Conservation (phyloP, 2,329 filamentous ascomycete species). For the Exophiala alcalophila region DNA sequence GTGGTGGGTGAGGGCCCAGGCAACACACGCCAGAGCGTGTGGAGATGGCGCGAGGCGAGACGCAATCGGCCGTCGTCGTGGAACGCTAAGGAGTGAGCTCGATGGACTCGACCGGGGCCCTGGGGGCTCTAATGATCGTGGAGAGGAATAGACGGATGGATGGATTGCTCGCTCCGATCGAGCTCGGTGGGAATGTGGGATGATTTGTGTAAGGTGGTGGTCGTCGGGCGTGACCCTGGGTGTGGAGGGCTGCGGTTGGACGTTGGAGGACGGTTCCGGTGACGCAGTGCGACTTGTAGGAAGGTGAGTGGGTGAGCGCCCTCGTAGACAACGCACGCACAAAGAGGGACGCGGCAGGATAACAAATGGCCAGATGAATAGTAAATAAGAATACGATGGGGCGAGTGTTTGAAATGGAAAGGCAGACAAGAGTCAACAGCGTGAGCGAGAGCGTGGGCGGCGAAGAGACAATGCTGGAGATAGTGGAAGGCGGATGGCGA, state of each 20-base stretch:
- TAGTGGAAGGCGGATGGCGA: too few relatives aligned
- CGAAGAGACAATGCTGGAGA: too few relatives aligned
- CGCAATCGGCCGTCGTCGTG: too few relatives aligned
- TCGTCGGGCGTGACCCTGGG: slow-evolving; percentile 8
- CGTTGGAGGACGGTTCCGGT: slow-evolving; percentile 2
- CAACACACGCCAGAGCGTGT: slow-evolving; percentile 25
- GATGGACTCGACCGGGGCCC: too few relatives aligned
- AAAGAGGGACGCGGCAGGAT: slow-evolving; percentile 4
- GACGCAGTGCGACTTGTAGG: slow-evolving; percentile 10
- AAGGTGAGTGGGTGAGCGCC: background rate
- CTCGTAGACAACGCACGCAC: slow-evolving; percentile 1
- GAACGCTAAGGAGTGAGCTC: too few relatives aligned
- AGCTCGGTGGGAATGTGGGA: slow-evolving; percentile 6
- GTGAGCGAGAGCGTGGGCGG: too few relatives aligned
- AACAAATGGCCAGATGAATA: background rate
- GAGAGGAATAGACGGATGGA: too few relatives aligned
- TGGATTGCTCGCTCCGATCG: slow-evolving; percentile 5
- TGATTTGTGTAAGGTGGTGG: slow-evolving; percentile 10
- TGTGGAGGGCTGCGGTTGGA: slow-evolving; percentile 3
- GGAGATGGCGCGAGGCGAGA: slow-evolving; percentile 27
- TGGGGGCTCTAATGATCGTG: too few relatives aligned
- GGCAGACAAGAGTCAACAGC: slow-evolving; percentile 1
- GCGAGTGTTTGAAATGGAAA: background rate
- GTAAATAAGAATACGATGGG: background rate
- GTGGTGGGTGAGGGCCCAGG: slow-evolving; percentile 16